Percentiles rank a stretch among this genome's conserved stretches.
Evolutionary conservation across 2,329 filamentous ascomycete genomes (phyloP).

Genomic region (Talaromyces sp.): DNA sequence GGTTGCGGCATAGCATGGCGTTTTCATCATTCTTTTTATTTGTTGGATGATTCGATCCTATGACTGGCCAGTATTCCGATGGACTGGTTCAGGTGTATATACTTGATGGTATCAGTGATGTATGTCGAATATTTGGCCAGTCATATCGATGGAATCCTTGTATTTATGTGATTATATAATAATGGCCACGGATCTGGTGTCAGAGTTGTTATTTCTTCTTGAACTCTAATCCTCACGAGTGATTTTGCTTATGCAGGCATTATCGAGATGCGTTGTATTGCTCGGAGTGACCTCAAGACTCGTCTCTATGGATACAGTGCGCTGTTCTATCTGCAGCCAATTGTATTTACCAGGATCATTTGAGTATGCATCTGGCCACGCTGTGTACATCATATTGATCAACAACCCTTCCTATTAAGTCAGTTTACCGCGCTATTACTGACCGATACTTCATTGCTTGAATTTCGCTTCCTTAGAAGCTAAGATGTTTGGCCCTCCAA

Average conservation of each 20-base stretch:
- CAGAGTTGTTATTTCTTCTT: not conserved
- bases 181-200: not conserved
- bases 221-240: no score
- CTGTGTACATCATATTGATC: not conserved
- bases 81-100: not conserved
- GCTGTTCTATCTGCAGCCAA: not conserved
- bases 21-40: conserved; percentile 24
- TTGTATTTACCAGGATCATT: not conserved
- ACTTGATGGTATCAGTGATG: conserved; percentile 13
- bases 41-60: conserved; percentile 19
- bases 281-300: not conserved
- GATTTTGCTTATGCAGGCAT: not conserved
- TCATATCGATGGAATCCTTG: not conserved
- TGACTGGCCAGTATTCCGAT: not conserved
- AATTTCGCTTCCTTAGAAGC: not conserved
- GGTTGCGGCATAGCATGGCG: conserved; percentile 41
- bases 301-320: not conserved
- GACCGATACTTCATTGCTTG: not conserved
- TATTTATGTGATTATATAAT: conserved; percentile 7
- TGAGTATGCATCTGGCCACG: not conserved
- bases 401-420: not conserved
- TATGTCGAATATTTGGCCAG: not conserved
- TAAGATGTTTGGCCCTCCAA: not conserved
- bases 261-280: not conserved
- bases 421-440: not conserved